A percentile compares a stretch with the other conserved stretches of the same genome.
phyloP scores from a whole-genome alignment of 31 red algal genomes.

The Endocladia muricata region DNA sequence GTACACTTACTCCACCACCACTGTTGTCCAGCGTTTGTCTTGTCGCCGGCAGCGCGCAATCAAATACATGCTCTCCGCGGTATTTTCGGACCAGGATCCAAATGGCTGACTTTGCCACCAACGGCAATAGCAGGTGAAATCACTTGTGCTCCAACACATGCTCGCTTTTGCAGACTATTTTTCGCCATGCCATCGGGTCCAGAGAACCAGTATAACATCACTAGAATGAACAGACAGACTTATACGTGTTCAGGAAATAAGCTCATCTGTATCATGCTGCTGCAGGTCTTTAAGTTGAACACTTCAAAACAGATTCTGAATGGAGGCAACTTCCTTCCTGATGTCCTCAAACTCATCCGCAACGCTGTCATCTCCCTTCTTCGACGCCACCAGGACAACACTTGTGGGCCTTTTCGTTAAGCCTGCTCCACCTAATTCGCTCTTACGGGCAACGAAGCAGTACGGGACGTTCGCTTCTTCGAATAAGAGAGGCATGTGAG shows the following conservation, averaged over 20 bases:
- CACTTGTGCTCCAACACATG: too few relatives aligned
- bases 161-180: too few relatives aligned
- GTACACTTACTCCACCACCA: too few relatives aligned
- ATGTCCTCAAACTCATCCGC: conserved; percentile 33
- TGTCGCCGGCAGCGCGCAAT: too few relatives aligned
- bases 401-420: conserved; percentile 92
- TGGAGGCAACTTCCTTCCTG: conserved; percentile 42
- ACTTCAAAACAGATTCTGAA: conserved; percentile 70
- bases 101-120: too few relatives aligned
- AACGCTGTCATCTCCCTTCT: conserved; percentile 35
- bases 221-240: not conserved
- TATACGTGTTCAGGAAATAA: not conserved
- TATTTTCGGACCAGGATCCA: too few relatives aligned
- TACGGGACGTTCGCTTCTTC: conserved; percentile 95
- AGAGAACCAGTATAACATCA: too few relatives aligned
- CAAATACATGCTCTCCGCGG: too few relatives aligned
- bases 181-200: too few relatives aligned
- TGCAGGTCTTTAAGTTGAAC: too few relatives aligned
- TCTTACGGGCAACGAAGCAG: conserved; percentile 78
- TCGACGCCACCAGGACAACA: conserved; percentile 80
- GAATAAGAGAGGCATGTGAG: conserved; percentile 85
- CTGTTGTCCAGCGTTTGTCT: too few relatives aligned
- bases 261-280: not conserved
- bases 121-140: too few relatives aligned
- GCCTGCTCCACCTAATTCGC: conserved; percentile 75